Base-by-base conservation (phyloP, 805 yeast species). In the Kockiozyma suomiensis region DNA sequence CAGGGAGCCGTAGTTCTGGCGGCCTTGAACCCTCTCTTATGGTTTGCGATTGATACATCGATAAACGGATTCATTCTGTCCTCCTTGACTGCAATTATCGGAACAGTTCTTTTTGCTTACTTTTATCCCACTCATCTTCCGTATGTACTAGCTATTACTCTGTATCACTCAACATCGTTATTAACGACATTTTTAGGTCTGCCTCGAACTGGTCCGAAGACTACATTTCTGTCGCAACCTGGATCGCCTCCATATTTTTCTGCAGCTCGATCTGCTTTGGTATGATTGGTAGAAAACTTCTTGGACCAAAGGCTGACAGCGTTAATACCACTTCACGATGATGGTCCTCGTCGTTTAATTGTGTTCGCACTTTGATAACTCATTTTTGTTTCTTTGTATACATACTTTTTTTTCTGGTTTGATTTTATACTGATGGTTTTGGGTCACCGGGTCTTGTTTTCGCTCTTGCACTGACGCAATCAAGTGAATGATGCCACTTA, bases 261-360 rank as follows among this genome's bases (percentile, higher is more conserved):
- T 74, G 77, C 62, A 71, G 76, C 43, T 66, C 74, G 25, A 66
- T 76, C 21, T 68, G 75, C 48, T 73, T 74, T 51, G 79, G 79
- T 19, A 72, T 73, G 59, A 66, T 76, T 12, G 79, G 78, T 19
- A 67, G 79, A 4, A 66, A 74, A 26, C 65, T 73, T n/a, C 65
- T 70, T 3, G 62, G 56, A 19, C 43, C 40, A 1, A 40, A 50
- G 46, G 30, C 7, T 17, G 46, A 38, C 35, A 7, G 10, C 33
- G 33, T 10, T 10, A 28, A 5, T 25, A 21, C 35, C 13, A 21
- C 35, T 6, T 26, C 35, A n/a, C 48, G 48, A 28, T 45, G 7
- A 15, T 26, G 1, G 33, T 6, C 33, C 10, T 30, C 6, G 6
- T 30, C 6, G 33, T 30, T 6, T 30, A 10, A 30, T 30, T 30